phyloP scores from a whole-genome alignment of 257 asterid species.

The Oldenlandia corymbosa region DNA sequence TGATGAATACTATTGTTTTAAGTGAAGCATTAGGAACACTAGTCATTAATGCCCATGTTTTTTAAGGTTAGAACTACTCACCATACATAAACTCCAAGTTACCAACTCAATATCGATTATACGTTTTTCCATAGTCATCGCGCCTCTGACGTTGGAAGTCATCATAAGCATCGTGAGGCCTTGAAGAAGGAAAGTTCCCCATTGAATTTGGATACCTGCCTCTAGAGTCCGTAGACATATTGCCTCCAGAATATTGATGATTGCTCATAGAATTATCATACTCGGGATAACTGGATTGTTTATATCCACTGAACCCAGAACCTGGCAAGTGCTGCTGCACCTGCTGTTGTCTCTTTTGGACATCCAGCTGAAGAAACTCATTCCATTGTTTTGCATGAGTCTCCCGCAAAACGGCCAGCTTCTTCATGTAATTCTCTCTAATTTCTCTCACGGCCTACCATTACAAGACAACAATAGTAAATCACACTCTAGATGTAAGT shows the following conservation, averaged over 20 bases:
- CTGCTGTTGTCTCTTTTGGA: slow-evolving; percentile 55
- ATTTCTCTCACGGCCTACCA: slow-evolving; percentile 64
- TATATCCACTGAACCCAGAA: slow-evolving; percentile 54
- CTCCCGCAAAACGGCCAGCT: slow-evolving; percentile 49
- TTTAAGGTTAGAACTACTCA: slow-evolving; percentile 51
- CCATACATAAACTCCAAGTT: slow-evolving; percentile 39
- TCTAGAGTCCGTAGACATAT: slow-evolving; percentile 49
- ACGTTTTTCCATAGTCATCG: slow-evolving; percentile 59
- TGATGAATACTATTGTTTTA: not conserved
- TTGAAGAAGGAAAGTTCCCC: slow-evolving; percentile 62
- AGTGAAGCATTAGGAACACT: slow-evolving; percentile 1
- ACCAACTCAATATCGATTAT: slow-evolving; percentile 57
- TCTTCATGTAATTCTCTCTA: slow-evolving; percentile 62
- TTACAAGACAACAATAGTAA: slow-evolving; percentile 4
- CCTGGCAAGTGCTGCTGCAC: slow-evolving; percentile 40
- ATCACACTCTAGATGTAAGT: not conserved
- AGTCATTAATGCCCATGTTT: slow-evolving; percentile 6
- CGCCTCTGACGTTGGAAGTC: slow-evolving; percentile 73
- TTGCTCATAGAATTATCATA: slow-evolving; percentile 46
- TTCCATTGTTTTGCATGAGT: slow-evolving; percentile 76
- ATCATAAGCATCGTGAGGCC: slow-evolving; percentile 53
- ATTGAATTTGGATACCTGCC: slow-evolving; percentile 51
- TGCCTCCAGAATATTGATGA: slow-evolving; percentile 49
- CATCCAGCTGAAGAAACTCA: slow-evolving; percentile 71
- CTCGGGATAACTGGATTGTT: slow-evolving; percentile 43